A percentile compares a stretch with the other conserved stretches of the same genome.
phyloP scores from a whole-genome alignment of 1,139 yeast genomes.

The Candida dubliniensis region DNA sequence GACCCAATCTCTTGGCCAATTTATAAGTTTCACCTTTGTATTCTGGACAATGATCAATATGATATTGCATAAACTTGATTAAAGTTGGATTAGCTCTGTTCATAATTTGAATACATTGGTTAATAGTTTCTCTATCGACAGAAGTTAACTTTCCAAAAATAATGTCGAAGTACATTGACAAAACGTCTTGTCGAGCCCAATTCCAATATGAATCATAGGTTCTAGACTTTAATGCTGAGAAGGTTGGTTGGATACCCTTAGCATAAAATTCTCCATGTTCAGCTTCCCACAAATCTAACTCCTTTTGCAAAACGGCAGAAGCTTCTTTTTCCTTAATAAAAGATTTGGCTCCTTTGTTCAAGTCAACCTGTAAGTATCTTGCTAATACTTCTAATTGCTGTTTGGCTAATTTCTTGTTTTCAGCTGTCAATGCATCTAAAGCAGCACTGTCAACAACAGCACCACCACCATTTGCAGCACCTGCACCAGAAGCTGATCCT shows the following conservation, averaged over 20 bases:
- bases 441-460: slow-evolving; percentile 96
- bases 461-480: slow-evolving; percentile 67
- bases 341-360: slow-evolving; percentile 87
- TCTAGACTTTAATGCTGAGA: slow-evolving; percentile 91
- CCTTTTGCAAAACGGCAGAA: slow-evolving; percentile 76
- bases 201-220: slow-evolving; percentile 98
- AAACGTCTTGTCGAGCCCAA: slow-evolving; percentile 98
- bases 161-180: slow-evolving; percentile 91
- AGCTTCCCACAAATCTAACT: slow-evolving; percentile 87
- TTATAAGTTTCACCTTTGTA: slow-evolving; percentile 86
- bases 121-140: slow-evolving; percentile 92
- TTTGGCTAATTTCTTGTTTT: slow-evolving; percentile 83
- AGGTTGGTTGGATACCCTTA: slow-evolving; percentile 84
- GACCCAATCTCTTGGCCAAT: slow-evolving; percentile 86
- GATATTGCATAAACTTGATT: slow-evolving; percentile 96
- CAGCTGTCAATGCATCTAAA: slow-evolving; percentile 88
- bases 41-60: slow-evolving; percentile 88
- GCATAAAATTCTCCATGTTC: slow-evolving; percentile 97
- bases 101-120: slow-evolving; percentile 96
- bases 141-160: slow-evolving; percentile 89
- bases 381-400: slow-evolving; percentile 96
- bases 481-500: slow-evolving; percentile 55
- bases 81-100: slow-evolving; percentile 93
- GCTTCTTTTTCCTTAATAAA: slow-evolving; percentile 87
- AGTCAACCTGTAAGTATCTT: slow-evolving; percentile 87